Evolutionary conservation across 371 early-diverging fungal species (phyloP).

Genomic region (Amoeboaphelidium occidentale): DNA sequence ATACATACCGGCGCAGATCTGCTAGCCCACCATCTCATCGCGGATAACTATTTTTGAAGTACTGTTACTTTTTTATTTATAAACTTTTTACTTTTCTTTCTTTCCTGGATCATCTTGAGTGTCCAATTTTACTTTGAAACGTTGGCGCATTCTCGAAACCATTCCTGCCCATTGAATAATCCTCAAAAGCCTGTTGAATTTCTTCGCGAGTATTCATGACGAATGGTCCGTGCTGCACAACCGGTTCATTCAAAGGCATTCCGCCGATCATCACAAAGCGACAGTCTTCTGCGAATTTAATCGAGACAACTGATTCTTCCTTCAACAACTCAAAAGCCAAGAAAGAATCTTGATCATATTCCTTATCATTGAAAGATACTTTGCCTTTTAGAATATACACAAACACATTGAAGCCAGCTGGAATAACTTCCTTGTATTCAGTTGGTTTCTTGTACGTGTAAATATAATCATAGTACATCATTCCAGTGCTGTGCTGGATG

Average conservation of each 20-base stretch:
- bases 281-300: slow-evolving; percentile 5
- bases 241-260: slow-evolving; percentile 18
- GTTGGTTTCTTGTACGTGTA: neutral
- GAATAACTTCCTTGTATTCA: slow-evolving; percentile 13
- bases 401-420: slow-evolving; percentile 30
- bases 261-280: slow-evolving; percentile 15
- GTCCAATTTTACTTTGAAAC: slow-evolving; percentile 13
- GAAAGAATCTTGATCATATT: slow-evolving; percentile 2
- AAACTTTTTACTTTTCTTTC: too few relatives aligned
- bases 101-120: neutral
- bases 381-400: slow-evolving; percentile 35
- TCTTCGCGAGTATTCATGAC: slow-evolving; percentile 28
- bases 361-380: slow-evolving; percentile 15
- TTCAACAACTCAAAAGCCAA: slow-evolving; percentile 9
- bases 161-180: slow-evolving; percentile 20
- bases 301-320: slow-evolving; percentile 4
- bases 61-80: too few relatives aligned
- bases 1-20: too few relatives aligned
- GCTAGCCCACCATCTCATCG: too few relatives aligned
- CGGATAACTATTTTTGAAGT: too few relatives aligned
- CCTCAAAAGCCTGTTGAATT: slow-evolving; percentile 22
- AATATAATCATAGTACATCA: neutral
- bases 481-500: slow-evolving; percentile 30
- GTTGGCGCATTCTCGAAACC: slow-evolving; percentile 27
- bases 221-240: slow-evolving; percentile 31